Evolutionary conservation across 495 filamentous ascomycete genomes (phyloP), one percentile per base, ranked within the genome.

Genomic region (Aspergillus hancockii): DNA sequence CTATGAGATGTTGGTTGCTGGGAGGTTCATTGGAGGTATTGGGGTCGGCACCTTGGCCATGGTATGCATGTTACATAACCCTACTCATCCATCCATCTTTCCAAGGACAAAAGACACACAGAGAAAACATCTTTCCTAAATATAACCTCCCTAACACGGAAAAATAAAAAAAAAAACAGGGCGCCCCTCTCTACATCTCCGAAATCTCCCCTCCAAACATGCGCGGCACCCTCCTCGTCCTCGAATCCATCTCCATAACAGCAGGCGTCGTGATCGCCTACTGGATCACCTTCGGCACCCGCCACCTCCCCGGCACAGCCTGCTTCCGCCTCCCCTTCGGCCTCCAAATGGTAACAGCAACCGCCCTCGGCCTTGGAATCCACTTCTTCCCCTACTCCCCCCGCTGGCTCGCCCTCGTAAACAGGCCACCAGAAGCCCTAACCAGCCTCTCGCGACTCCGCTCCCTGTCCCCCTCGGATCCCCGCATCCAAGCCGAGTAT

Each of bases 241-340:
- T 82, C 63, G 82, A 88, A 55, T 85, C 87, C 69, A 85, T 86
- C 83, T 79, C 85, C 49, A 88, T 89, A 54, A 87, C 83, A 55
- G 83, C 82, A 76, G 87, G 87, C 60, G 88, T 88, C 52, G 55
- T 88, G 22, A 86, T 89, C 62, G 89, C 89, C 82, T 90, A 82
- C 73, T 79, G 83, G 70, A 80, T 90, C 57, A 85, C 79, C 60
- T 89, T 85, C 53, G 88, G 85, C 10, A 83, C 76, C 56, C 79
- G 78, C 23, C 14, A 52, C 21, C 75, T 89, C 51, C 23, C 68
- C 0, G 74, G 81, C 8, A 61, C 73, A 12, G 75, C 76, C 0
- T 75, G 85, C 9, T 90, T 87, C 73, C 77, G 88, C 38, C 66
- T 88, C 10, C 86, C 87, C 21, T 90, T 86, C 83, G 86, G 79